Base-by-base conservation (phyloP, 2,329 filamentous ascomycete genomes). In the Fusarium hainanense region DNA sequence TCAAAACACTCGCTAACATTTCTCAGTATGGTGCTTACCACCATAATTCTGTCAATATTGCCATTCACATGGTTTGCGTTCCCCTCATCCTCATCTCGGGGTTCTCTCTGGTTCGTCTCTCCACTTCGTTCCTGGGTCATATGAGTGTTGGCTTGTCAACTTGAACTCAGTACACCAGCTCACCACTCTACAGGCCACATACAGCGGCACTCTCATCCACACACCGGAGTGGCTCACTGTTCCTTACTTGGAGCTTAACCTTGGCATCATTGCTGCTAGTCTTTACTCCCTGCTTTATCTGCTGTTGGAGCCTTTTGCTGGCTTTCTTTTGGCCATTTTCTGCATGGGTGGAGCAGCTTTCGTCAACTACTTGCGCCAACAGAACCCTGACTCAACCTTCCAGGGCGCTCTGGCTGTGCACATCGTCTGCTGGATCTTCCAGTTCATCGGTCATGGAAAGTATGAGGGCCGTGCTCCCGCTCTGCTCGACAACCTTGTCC, bases 231-330 rank as follows among this genome's bases (percentile, higher is more conserved):
- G 87, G 82, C 86, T 92, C 32, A 91, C 89, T 30, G 83, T 89
- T 20, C 89, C 91, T 28, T 89, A 92, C 75, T 87, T 90, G 66
- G 85, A 87, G 18, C 87, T 90, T 61, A 94, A 89, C 71, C 82
- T 89, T 44, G 88, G 88, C 68, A 93, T 88, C 14, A 87, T 92
- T 58, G 82, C 83, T 46, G 88, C 89, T 34, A 85, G 89, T 54
- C 76, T 90, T 28, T 98, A 96, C 81, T 87, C 91, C 40, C 87
- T 87, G 3, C 87, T 98, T 58, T 99, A 98, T 78, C 86, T 98
- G 49, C 87, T 99, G 23, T 90, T 99, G 76, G 96, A 99, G 78
- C 96, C 96, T 2, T 93, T 98, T 1, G 96, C 96, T 13, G 96
- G 96, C 52, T 90, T 89, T 13, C 82, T 92, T 28, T 83, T 97